Conservation (phyloP, 192 early-diverging fungal genomes). For the Umbelopsis vinacea region DNA sequence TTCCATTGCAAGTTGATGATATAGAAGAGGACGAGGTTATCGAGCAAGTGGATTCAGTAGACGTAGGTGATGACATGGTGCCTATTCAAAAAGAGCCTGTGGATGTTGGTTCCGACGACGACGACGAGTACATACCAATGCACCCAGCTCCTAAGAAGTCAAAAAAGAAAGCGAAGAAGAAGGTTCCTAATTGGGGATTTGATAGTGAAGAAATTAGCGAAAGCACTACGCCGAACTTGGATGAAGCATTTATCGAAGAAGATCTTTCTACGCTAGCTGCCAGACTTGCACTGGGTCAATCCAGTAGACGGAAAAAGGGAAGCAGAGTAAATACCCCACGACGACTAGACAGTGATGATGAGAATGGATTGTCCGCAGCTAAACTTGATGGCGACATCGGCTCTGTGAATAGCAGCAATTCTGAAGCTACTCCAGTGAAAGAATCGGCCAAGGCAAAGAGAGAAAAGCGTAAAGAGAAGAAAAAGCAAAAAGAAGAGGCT, state of each 20-base stretch:
- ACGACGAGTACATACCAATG: slow-evolving; percentile 22
- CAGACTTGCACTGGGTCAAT: slow-evolving; percentile 27
- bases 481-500: slow-evolving; percentile 57
- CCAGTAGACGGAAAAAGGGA: slow-evolving; percentile 38
- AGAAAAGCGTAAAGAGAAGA: slow-evolving; percentile 65
- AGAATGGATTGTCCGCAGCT: neutral
- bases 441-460: slow-evolving; percentile 50
- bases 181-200: slow-evolving; percentile 45
- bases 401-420: neutral
- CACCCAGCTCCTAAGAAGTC: slow-evolving; percentile 52
- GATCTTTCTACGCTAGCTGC: slow-evolving; percentile 13
- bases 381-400: neutral
- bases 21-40: neutral
- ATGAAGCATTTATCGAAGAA: slow-evolving; percentile 33
- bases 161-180: slow-evolving; percentile 58
- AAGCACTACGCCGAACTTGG: slow-evolving; percentile 13
- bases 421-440: slow-evolving; percentile 18
- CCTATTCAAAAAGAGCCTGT: neutral
- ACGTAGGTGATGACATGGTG: neutral
- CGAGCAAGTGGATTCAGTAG: neutral
- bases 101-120: slow-evolving; percentile 25
- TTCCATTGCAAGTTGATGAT: neutral
- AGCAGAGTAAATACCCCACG: slow-evolving; percentile 45
- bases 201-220: slow-evolving; percentile 39
- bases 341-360: slow-evolving; percentile 6